Conservation (phyloP, 495 filamentous ascomycete species). For the Aspergillus avenaceus region DNA sequence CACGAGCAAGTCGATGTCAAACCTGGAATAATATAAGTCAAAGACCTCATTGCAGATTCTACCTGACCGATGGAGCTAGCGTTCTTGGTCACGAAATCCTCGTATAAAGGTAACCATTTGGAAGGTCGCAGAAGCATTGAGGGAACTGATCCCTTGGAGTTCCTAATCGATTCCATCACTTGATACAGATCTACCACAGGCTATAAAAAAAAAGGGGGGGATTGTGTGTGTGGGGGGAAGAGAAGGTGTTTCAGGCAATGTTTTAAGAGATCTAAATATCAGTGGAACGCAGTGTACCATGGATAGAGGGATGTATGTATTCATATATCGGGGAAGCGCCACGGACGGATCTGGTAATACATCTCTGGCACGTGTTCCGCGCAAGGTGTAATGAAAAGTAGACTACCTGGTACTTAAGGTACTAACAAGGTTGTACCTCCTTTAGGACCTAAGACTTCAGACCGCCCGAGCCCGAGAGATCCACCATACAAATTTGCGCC, state of each 20-base stretch:
- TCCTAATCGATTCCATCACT: slow-evolving; percentile 32
- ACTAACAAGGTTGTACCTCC: too few relatives aligned
- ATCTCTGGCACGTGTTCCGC: slow-evolving; percentile 20
- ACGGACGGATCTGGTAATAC: not conserved
- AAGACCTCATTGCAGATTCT: slow-evolving; percentile 81
- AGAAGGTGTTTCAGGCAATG: too few relatives aligned
- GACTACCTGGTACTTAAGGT: too few relatives aligned
- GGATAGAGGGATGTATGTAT: not conserved
- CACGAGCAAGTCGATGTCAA: slow-evolving; percentile 5
- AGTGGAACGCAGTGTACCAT: too few relatives aligned
- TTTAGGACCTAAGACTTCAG: too few relatives aligned
- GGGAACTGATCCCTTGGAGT: slow-evolving; percentile 27
- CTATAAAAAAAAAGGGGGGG: too few relatives aligned
- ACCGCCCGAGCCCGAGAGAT: too few relatives aligned
- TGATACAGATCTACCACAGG: too few relatives aligned
- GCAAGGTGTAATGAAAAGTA: too few relatives aligned
- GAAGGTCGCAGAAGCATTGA: slow-evolving; percentile 53
- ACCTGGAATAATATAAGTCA: slow-evolving; percentile 96
- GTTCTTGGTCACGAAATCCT: slow-evolving; percentile 92
- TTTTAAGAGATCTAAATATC: too few relatives aligned
- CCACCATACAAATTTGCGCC: too few relatives aligned
- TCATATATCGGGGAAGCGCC: not conserved
- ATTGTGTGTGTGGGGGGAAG: not conserved
- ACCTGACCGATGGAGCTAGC: slow-evolving; percentile 86
- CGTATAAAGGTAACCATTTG: slow-evolving; percentile 76